Evolutionary conservation across 2,329 filamentous ascomycete genomes (phyloP).

Genomic region (Aspergillus japonicus): DNA sequence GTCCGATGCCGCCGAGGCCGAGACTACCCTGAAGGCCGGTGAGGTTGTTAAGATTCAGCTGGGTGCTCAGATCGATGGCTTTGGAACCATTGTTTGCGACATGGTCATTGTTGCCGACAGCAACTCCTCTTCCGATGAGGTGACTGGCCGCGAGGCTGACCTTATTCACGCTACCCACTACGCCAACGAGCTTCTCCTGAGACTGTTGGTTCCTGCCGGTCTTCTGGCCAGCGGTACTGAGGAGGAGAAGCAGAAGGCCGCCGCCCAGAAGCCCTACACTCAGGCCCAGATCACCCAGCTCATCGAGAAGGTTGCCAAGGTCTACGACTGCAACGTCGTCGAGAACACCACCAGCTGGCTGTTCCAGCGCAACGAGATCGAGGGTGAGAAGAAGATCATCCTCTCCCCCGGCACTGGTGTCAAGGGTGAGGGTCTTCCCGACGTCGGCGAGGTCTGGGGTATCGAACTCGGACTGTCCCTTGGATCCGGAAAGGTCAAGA

Average conservation of each 20-base stretch:
- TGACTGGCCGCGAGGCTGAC: constrained; percentile 79
- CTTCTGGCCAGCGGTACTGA: constrained; percentile 78
- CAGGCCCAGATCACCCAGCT: constrained; percentile 84
- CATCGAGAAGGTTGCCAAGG: constrained; percentile 86
- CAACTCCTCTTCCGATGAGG: constrained; percentile 52
- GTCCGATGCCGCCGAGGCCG: constrained; percentile 82
- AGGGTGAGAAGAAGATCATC: constrained; percentile 97
- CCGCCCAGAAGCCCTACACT: constrained; percentile 75
- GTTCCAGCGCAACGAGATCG: constrained; percentile 96
- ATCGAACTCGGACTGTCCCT: constrained; percentile 92
- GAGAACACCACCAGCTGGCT: constrained; percentile 98
- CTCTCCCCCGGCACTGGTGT: constrained; percentile 75
- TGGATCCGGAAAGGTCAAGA: constrained; percentile 93
- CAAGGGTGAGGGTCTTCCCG: constrained; percentile 86
- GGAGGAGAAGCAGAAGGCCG: constrained; percentile 92
- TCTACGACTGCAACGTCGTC: constrained; percentile 87
- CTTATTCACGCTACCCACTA: constrained; percentile 89
- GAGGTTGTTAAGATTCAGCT: constrained; percentile 97
- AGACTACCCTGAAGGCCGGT: constrained; percentile 72
- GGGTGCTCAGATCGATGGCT: constrained; percentile 97
- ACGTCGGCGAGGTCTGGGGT: constrained; percentile 93
- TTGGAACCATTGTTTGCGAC: constrained; percentile 93
- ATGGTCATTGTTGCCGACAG: constrained; percentile 69
- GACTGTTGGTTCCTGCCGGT: constrained; percentile 88
- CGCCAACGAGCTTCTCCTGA: constrained; percentile 89